phyloP scores from a whole-genome alignment of 805 yeast genomes.

The Huiozyma naganishii region DNA sequence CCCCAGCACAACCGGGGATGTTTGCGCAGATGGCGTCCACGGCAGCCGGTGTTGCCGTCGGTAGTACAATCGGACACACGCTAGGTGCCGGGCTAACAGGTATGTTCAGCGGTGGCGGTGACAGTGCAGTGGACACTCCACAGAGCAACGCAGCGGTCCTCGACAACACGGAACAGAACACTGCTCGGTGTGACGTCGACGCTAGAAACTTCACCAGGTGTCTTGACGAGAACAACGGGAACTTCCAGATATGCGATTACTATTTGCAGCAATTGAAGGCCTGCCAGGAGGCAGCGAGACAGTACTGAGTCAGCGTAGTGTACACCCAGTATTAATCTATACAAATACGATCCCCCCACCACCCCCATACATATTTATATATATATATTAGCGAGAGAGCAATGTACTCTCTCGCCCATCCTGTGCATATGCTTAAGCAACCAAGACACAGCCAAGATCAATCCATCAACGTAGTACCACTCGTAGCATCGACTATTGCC shows the following conservation, averaged over 20 bases:
- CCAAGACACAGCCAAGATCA: neutral
- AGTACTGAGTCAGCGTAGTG: conserved; percentile 30
- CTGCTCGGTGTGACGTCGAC: conserved; percentile 71
- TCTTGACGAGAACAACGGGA: conserved; percentile 85
- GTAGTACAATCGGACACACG: conserved; percentile 95
- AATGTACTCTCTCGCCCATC: neutral
- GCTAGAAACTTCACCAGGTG: conserved; percentile 95
- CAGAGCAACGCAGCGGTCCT: conserved; percentile 33
- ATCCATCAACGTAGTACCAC: neutral
- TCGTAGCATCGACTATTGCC: too few relatives aligned
- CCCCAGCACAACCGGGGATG: conserved; percentile 69
- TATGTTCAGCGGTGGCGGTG: conserved; percentile 58
- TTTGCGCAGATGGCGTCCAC: conserved; percentile 97
- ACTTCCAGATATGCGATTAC: conserved; percentile 94
- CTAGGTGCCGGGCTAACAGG: conserved; percentile 88
- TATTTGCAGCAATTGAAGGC: conserved; percentile 96
- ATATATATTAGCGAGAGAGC: neutral
- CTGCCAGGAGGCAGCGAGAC: conserved; percentile 88
- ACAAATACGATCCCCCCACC: neutral
- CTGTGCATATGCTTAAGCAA: neutral
- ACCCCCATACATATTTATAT: neutral
- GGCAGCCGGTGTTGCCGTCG: conserved; percentile 99
- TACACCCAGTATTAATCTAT: too few relatives aligned
- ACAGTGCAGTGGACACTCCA: conserved; percentile 38
- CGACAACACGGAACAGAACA: conserved; percentile 6